Percentiles rank a stretch among this genome's conserved stretches.
Evolutionary conservation across 1,139 yeast genomes (phyloP).

Genomic region (Debaryomyces udenii): DNA sequence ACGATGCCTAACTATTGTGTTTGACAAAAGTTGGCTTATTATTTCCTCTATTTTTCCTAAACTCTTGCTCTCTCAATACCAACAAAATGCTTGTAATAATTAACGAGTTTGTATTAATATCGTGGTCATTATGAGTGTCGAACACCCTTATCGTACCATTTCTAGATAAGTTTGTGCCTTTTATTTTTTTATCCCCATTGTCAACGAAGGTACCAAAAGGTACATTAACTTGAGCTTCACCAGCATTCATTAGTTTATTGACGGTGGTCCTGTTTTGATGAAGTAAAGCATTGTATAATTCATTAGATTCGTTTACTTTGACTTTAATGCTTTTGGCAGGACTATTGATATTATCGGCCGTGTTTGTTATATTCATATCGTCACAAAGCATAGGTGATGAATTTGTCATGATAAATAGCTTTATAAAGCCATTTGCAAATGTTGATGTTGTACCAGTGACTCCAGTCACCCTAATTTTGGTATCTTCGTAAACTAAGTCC

Average conservation of each 20-base stretch:
- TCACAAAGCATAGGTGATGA: constrained; percentile 29
- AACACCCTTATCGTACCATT: constrained; percentile 37
- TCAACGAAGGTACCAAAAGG: constrained; percentile 40
- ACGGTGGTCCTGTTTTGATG: constrained; percentile 19
- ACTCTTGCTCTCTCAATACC: constrained; percentile 43
- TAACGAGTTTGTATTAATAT: constrained; percentile 26
- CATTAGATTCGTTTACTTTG: constrained; percentile 15
- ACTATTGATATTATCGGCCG: constrained; percentile 9
- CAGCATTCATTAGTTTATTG: constrained; percentile 14
- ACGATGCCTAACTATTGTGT: constrained; percentile 5
- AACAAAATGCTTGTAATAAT: constrained; percentile 34
- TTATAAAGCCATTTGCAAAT: constrained; percentile 38
- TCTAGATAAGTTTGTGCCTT: constrained; percentile 24
- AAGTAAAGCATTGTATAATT: constrained; percentile 19
- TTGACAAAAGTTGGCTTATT: constrained; percentile 23
- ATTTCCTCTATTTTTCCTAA: constrained; percentile 40
- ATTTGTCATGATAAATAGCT: constrained; percentile 28
- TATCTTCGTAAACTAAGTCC: constrained; percentile 31
- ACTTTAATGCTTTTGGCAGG: constrained; percentile 19
- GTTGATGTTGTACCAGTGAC: constrained; percentile 44
- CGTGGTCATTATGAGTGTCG: constrained; percentile 20
- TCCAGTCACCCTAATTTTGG: constrained; percentile 38
- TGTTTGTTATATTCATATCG: constrained; percentile 18
- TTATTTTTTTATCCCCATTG: constrained; percentile 28
- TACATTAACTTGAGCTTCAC: constrained; percentile 22